Conservation (phyloP, 148 eudicot genomes). For the Pharnaceum exiguum region DNA sequence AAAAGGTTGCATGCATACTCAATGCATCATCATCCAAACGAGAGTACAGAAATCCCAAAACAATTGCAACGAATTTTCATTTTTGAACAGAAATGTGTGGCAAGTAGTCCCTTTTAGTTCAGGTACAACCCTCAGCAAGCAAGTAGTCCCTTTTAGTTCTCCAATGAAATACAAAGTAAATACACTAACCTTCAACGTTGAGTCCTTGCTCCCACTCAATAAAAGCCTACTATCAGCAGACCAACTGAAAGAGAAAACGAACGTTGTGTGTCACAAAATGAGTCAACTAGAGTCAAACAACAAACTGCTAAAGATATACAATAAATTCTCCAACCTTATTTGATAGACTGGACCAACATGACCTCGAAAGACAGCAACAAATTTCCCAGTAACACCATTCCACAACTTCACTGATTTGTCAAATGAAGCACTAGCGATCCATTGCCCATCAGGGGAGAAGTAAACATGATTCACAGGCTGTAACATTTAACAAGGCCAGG, state of each 20-base stretch:
- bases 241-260: constrained; percentile 63
- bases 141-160: not conserved
- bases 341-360: constrained; percentile 99
- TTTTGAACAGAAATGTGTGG: no score
- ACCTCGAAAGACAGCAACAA: constrained; percentile 82
- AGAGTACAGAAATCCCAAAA: no score
- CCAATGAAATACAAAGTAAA: not conserved
- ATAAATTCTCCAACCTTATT: constrained; percentile 51
- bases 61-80: no score
- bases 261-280: no score
- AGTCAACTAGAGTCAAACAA: not conserved
- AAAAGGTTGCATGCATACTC: no score
- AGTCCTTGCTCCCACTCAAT: constrained; percentile 94
- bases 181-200: constrained; percentile 65
- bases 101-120: no score
- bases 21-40: no score
- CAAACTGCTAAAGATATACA: not conserved
- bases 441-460: constrained; percentile 95
- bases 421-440: constrained; percentile 98
- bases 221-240: constrained; percentile 94
- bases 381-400: constrained; percentile 87
- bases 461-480: constrained; percentile 96
- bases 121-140: not conserved
- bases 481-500: constrained; percentile 2
- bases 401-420: constrained; percentile 93